Conservation (phyloP, 2,329 filamentous ascomycete species). For the Fulvia fulva region DNA sequence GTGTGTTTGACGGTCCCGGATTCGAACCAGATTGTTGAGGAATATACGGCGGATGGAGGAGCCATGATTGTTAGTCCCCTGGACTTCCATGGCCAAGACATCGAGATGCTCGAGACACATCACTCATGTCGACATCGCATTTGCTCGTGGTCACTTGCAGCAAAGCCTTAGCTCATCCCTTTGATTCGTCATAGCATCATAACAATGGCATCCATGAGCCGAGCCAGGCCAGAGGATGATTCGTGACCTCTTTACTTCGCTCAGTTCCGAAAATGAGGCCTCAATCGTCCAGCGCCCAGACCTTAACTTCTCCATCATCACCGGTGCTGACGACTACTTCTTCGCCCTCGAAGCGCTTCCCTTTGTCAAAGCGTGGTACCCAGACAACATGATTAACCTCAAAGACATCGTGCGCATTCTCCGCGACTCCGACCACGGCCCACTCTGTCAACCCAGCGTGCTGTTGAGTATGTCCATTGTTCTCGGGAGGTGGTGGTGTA, state of each 20-base stretch:
- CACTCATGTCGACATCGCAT: no score
- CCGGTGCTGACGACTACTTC: slow-evolving; percentile 89
- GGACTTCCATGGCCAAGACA: no score
- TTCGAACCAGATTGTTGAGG: no score
- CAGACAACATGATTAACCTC: slow-evolving; percentile 91
- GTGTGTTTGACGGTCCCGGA: no score
- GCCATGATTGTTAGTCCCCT: no score
- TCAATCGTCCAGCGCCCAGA: slow-evolving; percentile 62
- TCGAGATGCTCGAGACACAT: no score
- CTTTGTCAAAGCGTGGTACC: slow-evolving; percentile 73
- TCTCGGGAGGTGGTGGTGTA: slow-evolving; percentile 15
- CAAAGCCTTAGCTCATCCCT: no score
- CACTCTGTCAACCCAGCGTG: slow-evolving; percentile 52
- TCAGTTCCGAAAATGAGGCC: not conserved
- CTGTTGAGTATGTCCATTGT: not conserved
- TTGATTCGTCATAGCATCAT: no score
- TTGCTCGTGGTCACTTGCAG: not conserved
- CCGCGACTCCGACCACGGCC: slow-evolving; percentile 64
- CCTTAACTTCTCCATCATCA: slow-evolving; percentile 82
- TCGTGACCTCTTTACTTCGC: not conserved
- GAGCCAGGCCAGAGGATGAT: no score
- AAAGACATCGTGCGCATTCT: slow-evolving; percentile 81
- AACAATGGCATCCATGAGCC: no score
- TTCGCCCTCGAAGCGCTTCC: slow-evolving; percentile 57
- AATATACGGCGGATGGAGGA: no score